Base-by-base conservation (phyloP, 169 alveolate genomes). In the Cryptosporidium canis region DNA sequence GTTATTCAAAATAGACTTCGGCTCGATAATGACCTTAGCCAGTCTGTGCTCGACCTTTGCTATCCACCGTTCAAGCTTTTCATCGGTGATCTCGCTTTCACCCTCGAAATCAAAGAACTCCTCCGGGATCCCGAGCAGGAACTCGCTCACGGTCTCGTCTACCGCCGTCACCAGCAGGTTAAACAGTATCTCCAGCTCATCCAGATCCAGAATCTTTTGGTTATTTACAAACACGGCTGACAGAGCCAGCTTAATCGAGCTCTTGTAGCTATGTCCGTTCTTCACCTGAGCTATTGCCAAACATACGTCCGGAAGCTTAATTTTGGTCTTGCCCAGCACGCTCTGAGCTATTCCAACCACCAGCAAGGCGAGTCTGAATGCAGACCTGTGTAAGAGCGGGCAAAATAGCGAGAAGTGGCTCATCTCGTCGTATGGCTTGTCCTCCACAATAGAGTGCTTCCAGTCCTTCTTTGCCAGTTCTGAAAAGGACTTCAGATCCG, bases 301-400 rank as follows among this genome's bases (percentile, higher is more conserved):
- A 55, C 87, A 77, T 9, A 45, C 77, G 37, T 77, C 87, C 37
- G 87, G 71, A 55, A 77, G 72, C 47, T 77, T 77, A 14, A 77
- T 45, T 63, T 77, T 77, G 29, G 39, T 77, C 37, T 61, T 77
- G 35, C 72, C 65, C 27, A 77, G 29, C 9, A 63, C 27, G n/a
- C 87, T 45, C 9, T 77, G 87, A 61, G 87, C 24, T 2, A 77
- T 58, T 18, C 87, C 87, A 24, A 77, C 87, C 8, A 77, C 72
- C n/a, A 77, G 61, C 39, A 77, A 43, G 29, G 87, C 70, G 8
- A 77, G 72, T 18, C 87, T 45, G n/a, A 77, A 77, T n/a, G 87
- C 87, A 21, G 87, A 77, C n/a, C 44, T 77, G 39, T 77, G 68
- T 24, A 77, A 27, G 18, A 77, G n/a, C 3, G 87, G 64, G 45